These are phyloP conservation scores for Adansonia digitata DNA, from an alignment of 345 rosid genomes.

Conservation along the genomic window DNA sequence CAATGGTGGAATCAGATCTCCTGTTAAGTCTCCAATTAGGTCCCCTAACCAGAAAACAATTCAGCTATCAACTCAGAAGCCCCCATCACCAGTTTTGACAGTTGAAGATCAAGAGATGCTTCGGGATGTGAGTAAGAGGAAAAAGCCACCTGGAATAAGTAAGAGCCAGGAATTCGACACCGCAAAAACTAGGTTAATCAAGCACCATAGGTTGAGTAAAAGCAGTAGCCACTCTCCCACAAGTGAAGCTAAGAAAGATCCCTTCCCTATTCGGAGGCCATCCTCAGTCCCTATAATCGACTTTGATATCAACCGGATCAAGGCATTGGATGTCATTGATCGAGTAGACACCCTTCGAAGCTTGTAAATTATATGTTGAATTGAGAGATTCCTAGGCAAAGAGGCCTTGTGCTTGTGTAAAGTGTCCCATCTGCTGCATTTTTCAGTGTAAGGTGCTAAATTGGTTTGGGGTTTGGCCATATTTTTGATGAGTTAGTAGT, in stretches of 20 bases:
- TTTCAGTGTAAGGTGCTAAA: slow-evolving; percentile 15
- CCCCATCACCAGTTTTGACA: slow-evolving; percentile 46
- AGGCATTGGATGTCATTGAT: slow-evolving; percentile 85
- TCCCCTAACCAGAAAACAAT: slow-evolving; percentile 62
- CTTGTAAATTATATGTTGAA: slow-evolving; percentile 23
- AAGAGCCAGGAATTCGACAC: slow-evolving; percentile 93
- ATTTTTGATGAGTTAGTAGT: slow-evolving; percentile 9
- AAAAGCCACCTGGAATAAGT: slow-evolving; percentile 81
- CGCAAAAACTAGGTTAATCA: slow-evolving; percentile 50
- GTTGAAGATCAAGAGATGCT: slow-evolving; percentile 95
- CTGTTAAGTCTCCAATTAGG: slow-evolving; percentile 78
- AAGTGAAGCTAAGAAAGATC: slow-evolving; percentile 48
- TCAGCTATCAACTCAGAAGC: slow-evolving; percentile 37
- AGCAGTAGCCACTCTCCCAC: slow-evolving; percentile 91
- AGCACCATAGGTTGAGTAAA: slow-evolving; percentile 82
- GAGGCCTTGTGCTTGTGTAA: slow-evolving; percentile 1
- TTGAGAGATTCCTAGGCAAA: neutral
- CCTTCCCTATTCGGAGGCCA: slow-evolving; percentile 62
- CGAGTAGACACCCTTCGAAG: slow-evolving; percentile 76
- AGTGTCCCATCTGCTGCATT: slow-evolving; percentile 14
- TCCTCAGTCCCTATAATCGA: slow-evolving; percentile 64
- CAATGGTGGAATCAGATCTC: slow-evolving; percentile 68
- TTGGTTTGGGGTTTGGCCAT: neutral
- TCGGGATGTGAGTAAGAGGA: slow-evolving; percentile 78
- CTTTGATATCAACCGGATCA: slow-evolving; percentile 73